These are phyloP conservation scores for Hericium erinaceus DNA, from an alignment of 768 basidiomycete genomes.

Conservation along the genomic window DNA sequence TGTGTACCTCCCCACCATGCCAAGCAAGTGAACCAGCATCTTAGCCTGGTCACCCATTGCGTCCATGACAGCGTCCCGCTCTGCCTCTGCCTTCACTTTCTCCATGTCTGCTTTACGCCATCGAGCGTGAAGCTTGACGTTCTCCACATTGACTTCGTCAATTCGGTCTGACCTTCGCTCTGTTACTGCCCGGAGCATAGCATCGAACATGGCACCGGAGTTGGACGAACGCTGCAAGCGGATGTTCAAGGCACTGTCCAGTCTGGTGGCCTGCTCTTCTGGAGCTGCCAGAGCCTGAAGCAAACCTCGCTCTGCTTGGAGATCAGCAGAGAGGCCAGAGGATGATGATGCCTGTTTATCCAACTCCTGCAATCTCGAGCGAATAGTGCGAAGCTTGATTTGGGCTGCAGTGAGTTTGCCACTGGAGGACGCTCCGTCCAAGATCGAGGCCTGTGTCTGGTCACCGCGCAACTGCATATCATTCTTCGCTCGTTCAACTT, in stretches of 20 bases:
- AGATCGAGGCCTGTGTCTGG: conserved; percentile 60
- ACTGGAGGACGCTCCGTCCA: conserved; percentile 66
- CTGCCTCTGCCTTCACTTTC: conserved; percentile 51
- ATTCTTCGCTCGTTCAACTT: conserved; percentile 63
- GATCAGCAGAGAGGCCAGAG: conserved; percentile 37
- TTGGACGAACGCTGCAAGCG: conserved; percentile 64
- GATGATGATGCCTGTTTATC: conserved; percentile 31
- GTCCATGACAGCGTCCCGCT: conserved; percentile 52
- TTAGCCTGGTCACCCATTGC: conserved; percentile 58
- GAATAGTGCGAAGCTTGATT: conserved; percentile 55
- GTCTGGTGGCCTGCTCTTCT: conserved; percentile 58
- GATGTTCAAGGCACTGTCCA: conserved; percentile 47
- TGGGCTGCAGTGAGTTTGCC: conserved; percentile 67
- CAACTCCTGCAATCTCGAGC: conserved; percentile 50
- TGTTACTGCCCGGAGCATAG: conserved; percentile 73
- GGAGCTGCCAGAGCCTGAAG: conserved; percentile 56
- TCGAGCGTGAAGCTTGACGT: conserved; percentile 60
- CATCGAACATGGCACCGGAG: conserved; percentile 74
- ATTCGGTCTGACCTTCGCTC: conserved; percentile 73
- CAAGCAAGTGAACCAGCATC: conserved; percentile 61
- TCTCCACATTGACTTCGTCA: conserved; percentile 61
- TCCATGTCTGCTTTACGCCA: conserved; percentile 67
- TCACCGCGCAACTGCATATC: conserved; percentile 67
- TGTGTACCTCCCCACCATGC: conserved; percentile 74
- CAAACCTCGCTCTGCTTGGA: conserved; percentile 66